phyloP scores from a whole-genome alignment of 257 asterid genomes.

The Solanum virginianum region DNA sequence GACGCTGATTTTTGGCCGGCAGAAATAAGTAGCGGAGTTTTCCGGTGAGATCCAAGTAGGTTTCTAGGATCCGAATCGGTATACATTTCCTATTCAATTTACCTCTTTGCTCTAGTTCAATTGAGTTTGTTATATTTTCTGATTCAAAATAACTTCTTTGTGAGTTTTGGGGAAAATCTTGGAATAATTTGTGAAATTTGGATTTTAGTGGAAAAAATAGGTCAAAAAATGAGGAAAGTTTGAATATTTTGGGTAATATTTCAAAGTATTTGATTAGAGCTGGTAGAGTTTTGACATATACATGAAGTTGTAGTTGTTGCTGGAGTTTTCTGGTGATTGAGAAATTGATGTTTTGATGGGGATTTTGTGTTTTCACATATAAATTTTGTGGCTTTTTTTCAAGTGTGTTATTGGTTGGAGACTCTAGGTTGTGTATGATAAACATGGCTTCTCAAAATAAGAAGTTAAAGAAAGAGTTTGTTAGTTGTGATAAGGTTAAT shows the following conservation, averaged over 20 bases:
- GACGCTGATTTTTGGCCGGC: background rate
- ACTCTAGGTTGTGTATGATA: background rate
- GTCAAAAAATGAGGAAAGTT: background rate
- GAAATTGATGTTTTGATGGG: background rate
- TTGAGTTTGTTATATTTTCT: background rate
- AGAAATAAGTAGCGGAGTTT: background rate
- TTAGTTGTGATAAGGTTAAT: background rate
- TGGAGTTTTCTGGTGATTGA: background rate
- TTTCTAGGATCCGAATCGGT: background rate
- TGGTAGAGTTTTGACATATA: background rate
- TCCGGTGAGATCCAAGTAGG: conserved; percentile 3
- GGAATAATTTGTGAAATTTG: background rate
- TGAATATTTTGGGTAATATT: background rate
- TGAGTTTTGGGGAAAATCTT: background rate
- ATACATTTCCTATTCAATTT: background rate
- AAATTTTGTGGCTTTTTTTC: background rate
- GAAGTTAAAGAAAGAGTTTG: background rate
- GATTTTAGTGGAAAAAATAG: background rate
- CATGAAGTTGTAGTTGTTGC: background rate
- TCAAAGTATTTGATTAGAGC: background rate
- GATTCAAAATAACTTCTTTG: background rate
- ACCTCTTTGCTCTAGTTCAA: background rate
- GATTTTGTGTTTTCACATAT: background rate
- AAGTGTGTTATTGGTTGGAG: background rate
- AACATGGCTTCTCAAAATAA: background rate